phyloP scores from a whole-genome alignment of 140 eudicot species.

The Ambrosia hybrid region DNA sequence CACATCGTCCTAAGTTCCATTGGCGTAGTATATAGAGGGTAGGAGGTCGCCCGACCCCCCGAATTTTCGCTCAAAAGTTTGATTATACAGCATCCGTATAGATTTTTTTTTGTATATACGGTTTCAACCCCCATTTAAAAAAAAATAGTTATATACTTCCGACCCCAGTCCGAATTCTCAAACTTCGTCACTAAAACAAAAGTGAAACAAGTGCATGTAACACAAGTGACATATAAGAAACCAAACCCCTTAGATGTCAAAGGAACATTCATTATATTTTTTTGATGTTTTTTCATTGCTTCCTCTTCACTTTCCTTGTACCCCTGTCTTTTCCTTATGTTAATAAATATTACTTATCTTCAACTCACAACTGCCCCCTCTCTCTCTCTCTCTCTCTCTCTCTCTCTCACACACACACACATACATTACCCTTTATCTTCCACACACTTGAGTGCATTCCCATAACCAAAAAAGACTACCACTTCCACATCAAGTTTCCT shows the following conservation, averaged over 20 bases:
- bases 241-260: constrained; percentile 4
- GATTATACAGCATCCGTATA: too few species aligned
- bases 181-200: too few species aligned
- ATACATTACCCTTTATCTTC: constrained; percentile 39
- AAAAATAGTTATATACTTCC: too few species aligned
- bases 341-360: constrained; percentile 25
- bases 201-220: not conserved
- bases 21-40: too few species aligned
- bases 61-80: too few species aligned
- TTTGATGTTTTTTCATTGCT: constrained; percentile 29
- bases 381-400: constrained; percentile 13
- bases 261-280: constrained; percentile 24
- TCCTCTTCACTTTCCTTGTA: constrained; percentile 31
- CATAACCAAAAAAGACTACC: constrained; percentile 35
- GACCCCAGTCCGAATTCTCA: too few species aligned
- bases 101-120: too few species aligned
- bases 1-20: too few species aligned
- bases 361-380: constrained; percentile 17
- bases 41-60: too few species aligned
- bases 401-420: constrained; percentile 9
- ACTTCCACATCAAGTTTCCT: constrained; percentile 12
- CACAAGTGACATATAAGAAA: constrained; percentile 8
- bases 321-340: constrained; percentile 27
- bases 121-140: too few species aligned
- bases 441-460: constrained; percentile 55